phyloP scores from a whole-genome alignment of 768 basidiomycete genomes.

The Boletus rufocinnamomeus region DNA sequence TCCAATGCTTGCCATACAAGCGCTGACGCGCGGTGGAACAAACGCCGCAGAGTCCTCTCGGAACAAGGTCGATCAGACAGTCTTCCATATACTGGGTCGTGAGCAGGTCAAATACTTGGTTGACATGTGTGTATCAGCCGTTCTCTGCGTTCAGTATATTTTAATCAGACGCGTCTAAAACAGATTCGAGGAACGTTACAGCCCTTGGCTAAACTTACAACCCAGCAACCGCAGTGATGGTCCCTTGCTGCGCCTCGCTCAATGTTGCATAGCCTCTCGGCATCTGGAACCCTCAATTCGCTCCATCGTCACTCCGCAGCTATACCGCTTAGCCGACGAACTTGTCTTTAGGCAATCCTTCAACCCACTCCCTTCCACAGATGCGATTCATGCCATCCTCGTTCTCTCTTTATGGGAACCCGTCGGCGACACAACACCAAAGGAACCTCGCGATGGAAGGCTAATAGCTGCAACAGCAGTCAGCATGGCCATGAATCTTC shows the following conservation, averaged over 20 bases:
- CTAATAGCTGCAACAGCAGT: slow-evolving; percentile 44
- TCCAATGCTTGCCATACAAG: slow-evolving; percentile 49
- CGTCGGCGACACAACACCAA: slow-evolving; percentile 34
- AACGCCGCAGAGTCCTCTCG: slow-evolving; percentile 24
- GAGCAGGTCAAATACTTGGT: slow-evolving; percentile 40
- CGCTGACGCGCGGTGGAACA: slow-evolving; percentile 36
- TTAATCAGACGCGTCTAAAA: neutral
- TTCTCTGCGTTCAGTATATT: neutral
- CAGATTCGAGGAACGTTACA: slow-evolving; percentile 47
- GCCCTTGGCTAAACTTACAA: slow-evolving; percentile 46
- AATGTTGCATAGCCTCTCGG: slow-evolving; percentile 48
- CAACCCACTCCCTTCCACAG: slow-evolving; percentile 42
- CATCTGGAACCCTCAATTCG: slow-evolving; percentile 42
- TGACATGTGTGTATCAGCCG: slow-evolving; percentile 36
- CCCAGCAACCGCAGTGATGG: slow-evolving; percentile 33
- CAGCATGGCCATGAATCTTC: slow-evolving; percentile 49
- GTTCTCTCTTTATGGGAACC: slow-evolving; percentile 49
- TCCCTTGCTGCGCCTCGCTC: slow-evolving; percentile 44
- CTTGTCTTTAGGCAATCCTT: slow-evolving; percentile 42
- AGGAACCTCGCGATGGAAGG: slow-evolving; percentile 41
- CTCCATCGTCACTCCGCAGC: slow-evolving; percentile 39
- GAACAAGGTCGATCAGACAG: slow-evolving; percentile 28
- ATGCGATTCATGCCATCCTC: slow-evolving; percentile 43
- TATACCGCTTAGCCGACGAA: slow-evolving; percentile 45
- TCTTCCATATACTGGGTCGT: slow-evolving; percentile 36